Evolutionary conservation across 1,284 basidiomycete genomes (phyloP).

Genomic region (Sphagnurus paluster): DNA sequence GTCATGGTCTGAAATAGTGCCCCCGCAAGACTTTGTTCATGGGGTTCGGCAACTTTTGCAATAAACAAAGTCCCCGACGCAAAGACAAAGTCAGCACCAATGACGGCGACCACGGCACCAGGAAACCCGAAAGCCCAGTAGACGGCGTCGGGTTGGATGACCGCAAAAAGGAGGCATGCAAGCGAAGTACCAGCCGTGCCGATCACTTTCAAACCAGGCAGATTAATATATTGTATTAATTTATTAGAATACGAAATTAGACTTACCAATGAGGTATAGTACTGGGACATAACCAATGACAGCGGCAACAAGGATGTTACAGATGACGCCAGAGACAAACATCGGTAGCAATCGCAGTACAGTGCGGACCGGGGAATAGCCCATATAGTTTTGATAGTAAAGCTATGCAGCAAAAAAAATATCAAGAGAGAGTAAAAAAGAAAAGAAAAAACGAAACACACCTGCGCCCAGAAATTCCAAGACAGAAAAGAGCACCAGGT

Average conservation of each 20-base stretch:
- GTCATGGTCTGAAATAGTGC: constrained; percentile 78
- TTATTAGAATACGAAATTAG: background rate
- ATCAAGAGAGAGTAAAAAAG: background rate
- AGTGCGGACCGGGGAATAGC: constrained; percentile 59
- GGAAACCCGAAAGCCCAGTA: constrained; percentile 88
- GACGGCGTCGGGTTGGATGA: constrained; percentile 56
- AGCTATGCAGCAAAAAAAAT: constrained; percentile 34
- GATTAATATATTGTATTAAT: background rate
- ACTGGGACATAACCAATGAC: constrained; percentile 58
- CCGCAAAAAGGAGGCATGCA: constrained; percentile 72
- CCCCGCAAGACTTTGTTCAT: constrained; percentile 80
- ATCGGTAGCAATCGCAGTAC: constrained; percentile 82
- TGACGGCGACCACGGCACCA: constrained; percentile 67
- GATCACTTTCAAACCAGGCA: constrained; percentile 31
- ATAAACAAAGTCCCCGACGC: constrained; percentile 76
- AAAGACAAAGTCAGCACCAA: constrained; percentile 82
- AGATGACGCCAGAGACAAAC: constrained; percentile 66
- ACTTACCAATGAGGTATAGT: constrained; percentile 55
- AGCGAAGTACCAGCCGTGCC: constrained; percentile 64
- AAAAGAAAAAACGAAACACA: constrained; percentile 23
- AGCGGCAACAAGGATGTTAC: constrained; percentile 69
- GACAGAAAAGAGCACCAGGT: constrained; percentile 66
- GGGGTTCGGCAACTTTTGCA: constrained; percentile 65
- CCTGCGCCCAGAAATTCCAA: constrained; percentile 59
- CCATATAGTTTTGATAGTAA: constrained; percentile 68